Percentiles rank a stretch among this genome's conserved stretches.
Evolutionary conservation across 441 rosid species (phyloP).

Genomic region (Arabidopsis hybrid): DNA sequence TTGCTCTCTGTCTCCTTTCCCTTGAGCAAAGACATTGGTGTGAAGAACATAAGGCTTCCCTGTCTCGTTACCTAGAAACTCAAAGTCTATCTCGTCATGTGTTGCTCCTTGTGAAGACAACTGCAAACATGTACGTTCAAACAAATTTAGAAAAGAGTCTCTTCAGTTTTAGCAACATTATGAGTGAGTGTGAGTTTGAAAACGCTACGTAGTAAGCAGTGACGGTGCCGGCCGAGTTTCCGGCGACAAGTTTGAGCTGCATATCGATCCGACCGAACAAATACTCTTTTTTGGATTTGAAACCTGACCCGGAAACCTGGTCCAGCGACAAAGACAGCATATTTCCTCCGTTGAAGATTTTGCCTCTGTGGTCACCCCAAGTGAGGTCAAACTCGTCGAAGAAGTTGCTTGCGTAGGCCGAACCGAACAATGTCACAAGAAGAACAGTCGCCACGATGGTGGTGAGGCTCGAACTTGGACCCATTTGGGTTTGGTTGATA

Average conservation of each 20-base stretch:
- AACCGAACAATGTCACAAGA: conserved; percentile 36
- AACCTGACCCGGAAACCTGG: conserved; percentile 85
- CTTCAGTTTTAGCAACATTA: not conserved
- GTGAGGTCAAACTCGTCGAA: conserved; percentile 78
- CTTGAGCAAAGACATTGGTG: conserved; percentile 70
- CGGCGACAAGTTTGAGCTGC: conserved; percentile 96
- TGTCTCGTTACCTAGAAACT: conserved; percentile 67
- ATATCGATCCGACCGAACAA: conserved; percentile 84
- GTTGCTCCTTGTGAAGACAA: conserved; percentile 69
- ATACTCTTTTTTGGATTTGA: conserved; percentile 77
- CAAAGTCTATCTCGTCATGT: conserved; percentile 75
- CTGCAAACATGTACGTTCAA: conserved; percentile 41
- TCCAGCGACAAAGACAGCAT: conserved; percentile 71
- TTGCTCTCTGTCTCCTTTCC: conserved; percentile 71
- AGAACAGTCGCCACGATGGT: conserved; percentile 5
- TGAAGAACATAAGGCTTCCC: conserved; percentile 74
- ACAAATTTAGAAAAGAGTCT: not conserved
- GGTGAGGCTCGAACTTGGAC: conserved; percentile 31
- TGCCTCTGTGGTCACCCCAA: conserved; percentile 79
- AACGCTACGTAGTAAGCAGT: conserved; percentile 80
- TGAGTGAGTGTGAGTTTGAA: not conserved
- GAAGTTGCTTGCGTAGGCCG: conserved; percentile 59
- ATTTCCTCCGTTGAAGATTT: conserved; percentile 72
- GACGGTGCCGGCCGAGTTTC: conserved; percentile 94
- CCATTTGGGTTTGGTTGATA: conserved; percentile 46